Conservation (phyloP, 2,329 filamentous ascomycete genomes). For the Raffaelea albimanens region DNA sequence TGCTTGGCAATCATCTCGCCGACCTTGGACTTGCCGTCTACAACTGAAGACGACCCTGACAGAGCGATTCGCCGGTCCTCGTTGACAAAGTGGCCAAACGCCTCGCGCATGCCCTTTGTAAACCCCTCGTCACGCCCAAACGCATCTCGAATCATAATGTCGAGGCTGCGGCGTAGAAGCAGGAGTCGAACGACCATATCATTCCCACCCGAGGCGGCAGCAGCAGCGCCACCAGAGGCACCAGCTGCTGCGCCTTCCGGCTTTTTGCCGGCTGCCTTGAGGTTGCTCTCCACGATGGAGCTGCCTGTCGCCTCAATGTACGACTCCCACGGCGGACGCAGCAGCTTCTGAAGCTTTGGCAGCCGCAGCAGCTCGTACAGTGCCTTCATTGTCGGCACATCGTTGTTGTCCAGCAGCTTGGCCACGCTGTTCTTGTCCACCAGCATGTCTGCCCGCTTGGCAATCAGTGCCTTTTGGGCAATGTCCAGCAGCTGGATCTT, state of each 20-base stretch:
- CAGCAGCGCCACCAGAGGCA: no score
- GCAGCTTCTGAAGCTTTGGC: slow-evolving; percentile 56
- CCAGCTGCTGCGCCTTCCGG: neutral
- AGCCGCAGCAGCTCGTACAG: slow-evolving; percentile 71
- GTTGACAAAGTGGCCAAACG: slow-evolving; percentile 89
- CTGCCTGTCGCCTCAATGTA: slow-evolving; percentile 73
- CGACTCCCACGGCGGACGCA: slow-evolving; percentile 64
- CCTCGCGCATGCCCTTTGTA: slow-evolving; percentile 68
- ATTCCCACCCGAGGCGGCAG: no score
- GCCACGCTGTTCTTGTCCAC: slow-evolving; percentile 58
- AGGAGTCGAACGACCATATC: slow-evolving; percentile 82
- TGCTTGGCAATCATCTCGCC: slow-evolving; percentile 99
- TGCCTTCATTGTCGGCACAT: slow-evolving; percentile 60
- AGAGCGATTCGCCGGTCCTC: no score
- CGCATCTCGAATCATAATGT: slow-evolving; percentile 64
- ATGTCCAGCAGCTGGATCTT: slow-evolving; percentile 65
- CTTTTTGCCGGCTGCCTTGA: neutral
- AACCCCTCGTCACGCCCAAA: slow-evolving; percentile 73
- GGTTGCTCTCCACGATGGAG: slow-evolving; percentile 53
- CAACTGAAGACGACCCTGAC: slow-evolving; percentile 52
- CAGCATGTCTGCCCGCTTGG: slow-evolving; percentile 55
- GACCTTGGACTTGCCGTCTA: slow-evolving; percentile 86
- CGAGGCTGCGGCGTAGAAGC: slow-evolving; percentile 68
- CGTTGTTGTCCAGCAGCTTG: slow-evolving; percentile 62
- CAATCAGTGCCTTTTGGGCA: slow-evolving; percentile 65